Conservation (phyloP, 208 protist genomes). For the Vickermania spadyakhi region DNA sequence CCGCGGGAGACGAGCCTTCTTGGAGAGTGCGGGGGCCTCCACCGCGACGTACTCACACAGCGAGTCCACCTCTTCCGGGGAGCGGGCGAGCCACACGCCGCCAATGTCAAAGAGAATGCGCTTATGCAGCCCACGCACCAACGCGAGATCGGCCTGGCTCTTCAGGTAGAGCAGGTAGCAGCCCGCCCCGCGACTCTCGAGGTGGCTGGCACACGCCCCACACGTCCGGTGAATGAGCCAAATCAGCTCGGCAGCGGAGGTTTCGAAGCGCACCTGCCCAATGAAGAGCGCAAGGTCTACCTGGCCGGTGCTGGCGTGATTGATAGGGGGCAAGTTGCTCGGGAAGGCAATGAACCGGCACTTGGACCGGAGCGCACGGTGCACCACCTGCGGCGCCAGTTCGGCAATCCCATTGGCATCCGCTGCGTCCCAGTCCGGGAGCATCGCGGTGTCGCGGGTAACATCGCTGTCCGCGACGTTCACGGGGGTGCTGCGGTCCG, state of each 20-base stretch:
- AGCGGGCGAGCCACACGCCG: slow-evolving; percentile 70
- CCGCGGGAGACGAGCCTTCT: slow-evolving; percentile 50
- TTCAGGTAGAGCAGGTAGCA: slow-evolving; percentile 71
- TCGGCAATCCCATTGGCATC: background rate
- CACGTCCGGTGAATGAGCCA: slow-evolving; percentile 70
- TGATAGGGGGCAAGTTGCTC: slow-evolving; percentile 12
- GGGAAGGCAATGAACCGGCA: slow-evolving; percentile 73
- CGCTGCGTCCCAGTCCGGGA: background rate
- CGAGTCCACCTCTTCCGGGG: slow-evolving; percentile 51
- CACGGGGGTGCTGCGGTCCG: background rate
- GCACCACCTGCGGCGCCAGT: slow-evolving; percentile 45
- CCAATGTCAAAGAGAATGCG: slow-evolving; percentile 75
- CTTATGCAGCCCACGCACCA: slow-evolving; percentile 70
- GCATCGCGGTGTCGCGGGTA: background rate
- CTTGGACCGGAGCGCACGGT: slow-evolving; percentile 44
- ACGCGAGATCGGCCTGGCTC: slow-evolving; percentile 38
- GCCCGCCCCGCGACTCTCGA: slow-evolving; percentile 63
- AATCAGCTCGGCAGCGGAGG: slow-evolving; percentile 52
- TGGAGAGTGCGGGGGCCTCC: slow-evolving; percentile 39
- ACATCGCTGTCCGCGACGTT: background rate
- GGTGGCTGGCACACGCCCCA: slow-evolving; percentile 36
- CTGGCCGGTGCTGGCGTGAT: slow-evolving; percentile 5
- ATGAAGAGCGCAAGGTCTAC: slow-evolving; percentile 49
- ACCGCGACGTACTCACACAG: slow-evolving; percentile 77
- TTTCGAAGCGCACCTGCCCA: slow-evolving; percentile 81